A percentile compares a stretch with the other conserved stretches of the same genome.
Conservation (phyloP, 1,139 yeast genomes). For the Yamadazyma buinensis region DNA sequence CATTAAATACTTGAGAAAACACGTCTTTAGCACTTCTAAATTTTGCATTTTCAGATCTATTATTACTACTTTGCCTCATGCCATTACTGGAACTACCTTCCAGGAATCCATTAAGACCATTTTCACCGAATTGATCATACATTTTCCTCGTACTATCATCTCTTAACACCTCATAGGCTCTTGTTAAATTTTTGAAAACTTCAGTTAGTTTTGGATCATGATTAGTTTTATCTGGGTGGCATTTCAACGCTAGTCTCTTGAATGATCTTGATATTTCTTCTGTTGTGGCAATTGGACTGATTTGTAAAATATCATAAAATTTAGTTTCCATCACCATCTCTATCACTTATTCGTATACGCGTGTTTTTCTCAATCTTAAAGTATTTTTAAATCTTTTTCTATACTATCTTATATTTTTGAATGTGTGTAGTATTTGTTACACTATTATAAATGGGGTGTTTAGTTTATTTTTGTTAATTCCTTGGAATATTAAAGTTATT, state of each 20-base stretch:
- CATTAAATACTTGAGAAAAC: constrained; percentile 39
- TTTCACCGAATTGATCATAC: constrained; percentile 38
- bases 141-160: constrained; percentile 28
- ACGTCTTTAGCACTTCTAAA: constrained; percentile 22
- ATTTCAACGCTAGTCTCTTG: constrained; percentile 37
- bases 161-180: constrained; percentile 40
- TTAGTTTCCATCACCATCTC: constrained; percentile 20
- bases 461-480: too few relatives aligned
- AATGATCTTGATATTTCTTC: constrained; percentile 42
- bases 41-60: constrained; percentile 8
- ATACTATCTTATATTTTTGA: too few relatives aligned
- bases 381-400: too few relatives aligned
- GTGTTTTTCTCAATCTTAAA: too few relatives aligned
- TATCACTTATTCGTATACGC: too few relatives aligned
- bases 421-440: too few relatives aligned
- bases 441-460: too few relatives aligned
- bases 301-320: constrained; percentile 36
- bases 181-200: constrained; percentile 39
- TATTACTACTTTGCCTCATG: not conserved
- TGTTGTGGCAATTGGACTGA: constrained; percentile 28
- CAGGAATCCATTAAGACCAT: constrained; percentile 34
- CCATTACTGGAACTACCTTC: constrained; percentile 4
- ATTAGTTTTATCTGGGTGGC: constrained; percentile 48
- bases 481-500: too few relatives aligned
- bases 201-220: constrained; percentile 43